Percentiles rank a stretch among this genome's conserved stretches.
Evolutionary conservation across 306 rosid species (phyloP).

Genomic region (Corylus americana): DNA sequence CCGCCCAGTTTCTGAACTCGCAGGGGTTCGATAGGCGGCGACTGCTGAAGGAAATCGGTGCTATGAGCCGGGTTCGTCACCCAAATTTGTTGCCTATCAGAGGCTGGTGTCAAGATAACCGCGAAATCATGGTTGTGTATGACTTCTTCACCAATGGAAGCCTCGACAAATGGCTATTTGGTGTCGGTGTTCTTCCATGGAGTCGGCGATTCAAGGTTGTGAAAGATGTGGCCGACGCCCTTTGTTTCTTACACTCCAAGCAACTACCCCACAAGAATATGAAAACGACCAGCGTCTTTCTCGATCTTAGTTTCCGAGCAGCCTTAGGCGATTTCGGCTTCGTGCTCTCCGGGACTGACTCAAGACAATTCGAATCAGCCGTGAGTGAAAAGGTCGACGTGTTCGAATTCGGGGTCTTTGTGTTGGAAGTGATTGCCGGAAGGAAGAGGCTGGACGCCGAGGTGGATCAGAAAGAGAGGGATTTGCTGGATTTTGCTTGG

Average conservation of each 20-base stretch:
- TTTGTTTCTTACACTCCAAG: slow-evolving; percentile 52
- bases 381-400: slow-evolving; percentile 64
- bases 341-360: slow-evolving; percentile 56
- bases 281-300: slow-evolving; percentile 73
- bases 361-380: slow-evolving; percentile 54
- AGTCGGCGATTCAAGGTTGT: slow-evolving; percentile 64
- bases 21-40: slow-evolving; percentile 57
- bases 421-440: slow-evolving; percentile 78
- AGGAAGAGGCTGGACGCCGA: slow-evolving; percentile 43
- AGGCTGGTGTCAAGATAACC: slow-evolving; percentile 70
- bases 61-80: slow-evolving; percentile 53
- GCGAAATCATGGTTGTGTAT: slow-evolving; percentile 55
- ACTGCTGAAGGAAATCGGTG: slow-evolving; percentile 60
- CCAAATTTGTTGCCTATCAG: slow-evolving; percentile 66
- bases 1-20: slow-evolving; percentile 51
- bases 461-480: slow-evolving; percentile 40
- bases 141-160: slow-evolving; percentile 72
- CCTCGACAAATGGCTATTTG: slow-evolving; percentile 76
- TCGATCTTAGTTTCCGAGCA: slow-evolving; percentile 69
- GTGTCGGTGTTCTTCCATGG: slow-evolving; percentile 80
- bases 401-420: slow-evolving; percentile 71
- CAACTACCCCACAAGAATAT: slow-evolving; percentile 72
- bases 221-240: slow-evolving; percentile 61
- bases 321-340: slow-evolving; percentile 69
- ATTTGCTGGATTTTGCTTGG: slow-evolving; percentile 68